Percentiles rank a stretch among this genome's conserved stretches.
phyloP scores from a whole-genome alignment of 2,329 filamentous ascomycete species.

The Xylaria arbuscula region DNA sequence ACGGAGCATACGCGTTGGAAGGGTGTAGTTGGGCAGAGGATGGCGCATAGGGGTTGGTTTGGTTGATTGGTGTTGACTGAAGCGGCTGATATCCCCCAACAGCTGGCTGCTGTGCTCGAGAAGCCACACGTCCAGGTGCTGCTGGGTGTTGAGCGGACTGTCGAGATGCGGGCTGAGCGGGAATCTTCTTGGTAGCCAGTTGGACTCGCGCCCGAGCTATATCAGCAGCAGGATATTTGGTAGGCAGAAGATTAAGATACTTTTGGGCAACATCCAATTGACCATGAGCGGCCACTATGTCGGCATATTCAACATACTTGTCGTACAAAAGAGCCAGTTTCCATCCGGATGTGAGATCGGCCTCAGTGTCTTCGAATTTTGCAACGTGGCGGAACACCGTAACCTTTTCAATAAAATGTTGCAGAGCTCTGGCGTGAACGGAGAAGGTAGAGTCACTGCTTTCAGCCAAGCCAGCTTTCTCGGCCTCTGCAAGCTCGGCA shows the following conservation, averaged over 20 bases:
- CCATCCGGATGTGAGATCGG: slow-evolving; percentile 79
- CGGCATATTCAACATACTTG: slow-evolving; percentile 96
- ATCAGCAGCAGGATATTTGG: slow-evolving; percentile 86
- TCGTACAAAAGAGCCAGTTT: slow-evolving; percentile 89
- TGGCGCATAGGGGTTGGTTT: slow-evolving; percentile 51
- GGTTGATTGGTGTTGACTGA: slow-evolving; percentile 50
- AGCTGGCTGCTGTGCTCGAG: slow-evolving; percentile 55
- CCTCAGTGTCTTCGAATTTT: slow-evolving; percentile 86
- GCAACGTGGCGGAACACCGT: slow-evolving; percentile 95
- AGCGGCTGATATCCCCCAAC: slow-evolving; percentile 61
- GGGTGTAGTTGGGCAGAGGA: slow-evolving; percentile 40
- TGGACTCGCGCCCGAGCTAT: slow-evolving; percentile 86
- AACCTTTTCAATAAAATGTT: slow-evolving; percentile 98
- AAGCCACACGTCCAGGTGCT: slow-evolving; percentile 46
- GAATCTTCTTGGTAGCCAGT: slow-evolving; percentile 76
- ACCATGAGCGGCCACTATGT: slow-evolving; percentile 91
- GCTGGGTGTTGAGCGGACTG: slow-evolving; percentile 48
- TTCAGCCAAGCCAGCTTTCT: slow-evolving; percentile 78
- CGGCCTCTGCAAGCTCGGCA: slow-evolving; percentile 84
- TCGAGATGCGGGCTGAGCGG: slow-evolving; percentile 48
- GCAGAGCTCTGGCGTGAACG: slow-evolving; percentile 86
- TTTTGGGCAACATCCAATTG: slow-evolving; percentile 87
- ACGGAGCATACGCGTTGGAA: slow-evolving; percentile 51
- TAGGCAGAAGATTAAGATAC: slow-evolving; percentile 88
- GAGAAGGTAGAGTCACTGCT: slow-evolving; percentile 86